phyloP scores from a whole-genome alignment of 2,329 filamentous ascomycete species.

The Cladosporium austrohemisphaericum region DNA sequence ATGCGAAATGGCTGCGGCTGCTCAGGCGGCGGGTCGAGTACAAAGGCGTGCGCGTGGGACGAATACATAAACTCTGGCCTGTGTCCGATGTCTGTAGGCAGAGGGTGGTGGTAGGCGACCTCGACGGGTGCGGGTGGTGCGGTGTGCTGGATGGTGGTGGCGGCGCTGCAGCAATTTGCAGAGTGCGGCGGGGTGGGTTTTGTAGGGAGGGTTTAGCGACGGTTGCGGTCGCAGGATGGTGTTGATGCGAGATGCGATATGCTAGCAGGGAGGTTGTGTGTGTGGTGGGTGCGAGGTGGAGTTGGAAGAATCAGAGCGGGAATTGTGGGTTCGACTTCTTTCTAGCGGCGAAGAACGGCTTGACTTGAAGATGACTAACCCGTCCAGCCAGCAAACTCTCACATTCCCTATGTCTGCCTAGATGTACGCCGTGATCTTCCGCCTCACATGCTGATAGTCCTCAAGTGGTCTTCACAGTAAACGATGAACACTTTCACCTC shows the following conservation, averaged over 20 bases:
- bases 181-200: constrained; percentile 13
- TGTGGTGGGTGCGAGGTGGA: constrained; percentile 5
- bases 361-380: too few relatives aligned
- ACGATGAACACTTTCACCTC: too few relatives aligned
- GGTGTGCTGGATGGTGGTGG: constrained; percentile 11
- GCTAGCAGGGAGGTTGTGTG: neutral
- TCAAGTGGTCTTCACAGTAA: too few relatives aligned
- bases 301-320: too few relatives aligned
- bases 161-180: constrained; percentile 8
- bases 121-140: constrained; percentile 17
- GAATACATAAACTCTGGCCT: constrained; percentile 85
- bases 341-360: too few relatives aligned
- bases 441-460: too few relatives aligned
- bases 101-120: constrained; percentile 17
- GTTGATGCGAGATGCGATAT: neutral
- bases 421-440: too few relatives aligned
- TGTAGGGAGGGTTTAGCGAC: constrained; percentile 12
- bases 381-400: too few relatives aligned
- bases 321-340: too few relatives aligned
- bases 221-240: constrained; percentile 13
- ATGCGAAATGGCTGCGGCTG: constrained; percentile 90
- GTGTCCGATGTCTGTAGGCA: constrained; percentile 7
- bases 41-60: constrained; percentile 91
- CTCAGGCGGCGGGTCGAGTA: constrained; percentile 89
- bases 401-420: too few relatives aligned